These are phyloP conservation scores for Oropetium thomaeum DNA, from an alignment of 176 grass and related monocot genomes.

Conservation along the genomic window DNA sequence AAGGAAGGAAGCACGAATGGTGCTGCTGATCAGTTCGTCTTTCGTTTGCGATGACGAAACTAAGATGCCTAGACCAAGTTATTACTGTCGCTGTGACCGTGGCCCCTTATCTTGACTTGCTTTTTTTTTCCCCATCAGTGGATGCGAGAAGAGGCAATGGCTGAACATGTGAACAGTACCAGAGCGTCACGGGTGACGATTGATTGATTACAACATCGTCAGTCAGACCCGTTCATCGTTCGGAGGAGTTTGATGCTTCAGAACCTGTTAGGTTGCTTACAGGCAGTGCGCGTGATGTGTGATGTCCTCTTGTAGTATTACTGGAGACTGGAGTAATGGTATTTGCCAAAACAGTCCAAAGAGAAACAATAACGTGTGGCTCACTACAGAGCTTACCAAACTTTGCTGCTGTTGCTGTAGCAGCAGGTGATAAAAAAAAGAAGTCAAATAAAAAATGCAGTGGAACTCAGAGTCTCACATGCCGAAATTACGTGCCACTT, in stretches of 20 bases:
- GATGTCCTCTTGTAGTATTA: neutral
- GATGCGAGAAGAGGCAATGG: neutral
- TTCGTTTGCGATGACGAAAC: neutral
- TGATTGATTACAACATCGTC: too few species aligned
- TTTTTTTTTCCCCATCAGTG: too few species aligned
- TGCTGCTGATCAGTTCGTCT: neutral
- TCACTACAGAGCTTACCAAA: too few species aligned
- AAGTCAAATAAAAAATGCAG: neutral
- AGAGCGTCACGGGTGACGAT: neutral
- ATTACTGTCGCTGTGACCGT: neutral
- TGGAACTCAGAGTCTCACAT: neutral
- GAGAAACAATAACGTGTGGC: too few species aligned
- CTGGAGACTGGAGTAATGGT: too few species aligned
- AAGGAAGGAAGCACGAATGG: neutral
- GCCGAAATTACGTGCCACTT: neutral
- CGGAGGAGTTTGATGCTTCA: neutral
- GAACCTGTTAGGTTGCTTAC: neutral
- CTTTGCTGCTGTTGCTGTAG: too few species aligned
- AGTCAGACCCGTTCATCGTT: too few species aligned
- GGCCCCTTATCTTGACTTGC: neutral
- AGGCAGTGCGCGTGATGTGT: too few species aligned
- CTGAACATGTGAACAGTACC: neutral
- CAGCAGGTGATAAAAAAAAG: too few species aligned
- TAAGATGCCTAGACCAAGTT: neutral
- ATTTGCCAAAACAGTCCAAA: too few species aligned